phyloP scores from a whole-genome alignment of 2,329 filamentous ascomycete species.

The Xylariales sp. region DNA sequence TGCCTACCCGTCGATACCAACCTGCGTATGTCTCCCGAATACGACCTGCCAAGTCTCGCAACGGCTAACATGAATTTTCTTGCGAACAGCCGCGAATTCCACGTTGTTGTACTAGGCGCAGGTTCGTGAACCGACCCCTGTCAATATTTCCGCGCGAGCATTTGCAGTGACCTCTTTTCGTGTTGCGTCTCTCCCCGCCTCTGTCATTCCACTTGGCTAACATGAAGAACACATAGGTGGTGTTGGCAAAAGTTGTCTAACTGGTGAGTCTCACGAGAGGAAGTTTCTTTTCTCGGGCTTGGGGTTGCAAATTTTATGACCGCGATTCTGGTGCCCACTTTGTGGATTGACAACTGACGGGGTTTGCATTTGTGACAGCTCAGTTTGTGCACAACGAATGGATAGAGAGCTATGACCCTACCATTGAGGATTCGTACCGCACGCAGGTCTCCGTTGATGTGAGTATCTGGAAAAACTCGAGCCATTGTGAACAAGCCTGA shows the following conservation, averaged over 20 bases:
- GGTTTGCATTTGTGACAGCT: slow-evolving; percentile 45
- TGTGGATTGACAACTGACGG: slow-evolving; percentile 9
- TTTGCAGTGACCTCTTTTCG: too few relatives aligned
- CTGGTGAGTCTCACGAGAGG: slow-evolving; percentile 60
- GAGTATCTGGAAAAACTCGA: slow-evolving; percentile 42
- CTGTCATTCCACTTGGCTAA: slow-evolving; percentile 13
- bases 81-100: slow-evolving; percentile 64
- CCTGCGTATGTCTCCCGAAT: slow-evolving; percentile 23
- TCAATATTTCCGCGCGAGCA: too few relatives aligned
- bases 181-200: too few relatives aligned
- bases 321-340: too few relatives aligned
- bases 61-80: slow-evolving; percentile 17
- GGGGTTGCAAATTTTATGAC: too few relatives aligned
- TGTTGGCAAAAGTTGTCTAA: slow-evolving; percentile 89
- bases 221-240: slow-evolving; percentile 54
- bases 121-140: slow-evolving; percentile 57
- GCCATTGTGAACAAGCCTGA: neutral
- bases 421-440: slow-evolving; percentile 73
- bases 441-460: slow-evolving; percentile 80
- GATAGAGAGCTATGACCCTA: slow-evolving; percentile 84
- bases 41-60: slow-evolving; percentile 7
- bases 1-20: slow-evolving; percentile 23
- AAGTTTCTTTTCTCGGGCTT: too few relatives aligned
- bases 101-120: slow-evolving; percentile 78
- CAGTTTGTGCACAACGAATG: slow-evolving; percentile 94